A percentile compares a stretch with the other conserved stretches of the same genome.
Conservation (phyloP, 352 stramenopile genomes). For the Peronospora belbahrii region DNA sequence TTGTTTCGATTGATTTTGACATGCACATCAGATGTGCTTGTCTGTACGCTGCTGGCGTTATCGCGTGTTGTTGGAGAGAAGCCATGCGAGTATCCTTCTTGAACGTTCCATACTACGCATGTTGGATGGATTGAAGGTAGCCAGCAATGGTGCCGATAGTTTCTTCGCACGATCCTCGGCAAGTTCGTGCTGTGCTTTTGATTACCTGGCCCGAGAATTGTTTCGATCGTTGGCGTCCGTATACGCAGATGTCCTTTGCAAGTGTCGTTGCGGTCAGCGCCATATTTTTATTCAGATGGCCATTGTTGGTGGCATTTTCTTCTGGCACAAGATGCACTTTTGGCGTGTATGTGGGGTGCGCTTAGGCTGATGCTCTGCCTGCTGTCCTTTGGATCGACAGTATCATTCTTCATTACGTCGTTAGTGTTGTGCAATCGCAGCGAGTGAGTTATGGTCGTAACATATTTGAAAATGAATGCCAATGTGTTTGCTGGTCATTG, state of each 20-base stretch:
- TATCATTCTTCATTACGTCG: too few species aligned
- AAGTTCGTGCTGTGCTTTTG: conserved; percentile 51
- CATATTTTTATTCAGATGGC: conserved; percentile 48
- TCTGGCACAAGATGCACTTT: conserved; percentile 69
- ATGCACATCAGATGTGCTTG: conserved; percentile 20
- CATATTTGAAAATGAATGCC: too few species aligned
- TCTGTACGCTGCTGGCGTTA: conserved; percentile 15
- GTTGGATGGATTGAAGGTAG: conserved; percentile 45
- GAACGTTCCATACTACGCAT: conserved; percentile 54
- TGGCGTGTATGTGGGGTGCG: conserved; percentile 36
- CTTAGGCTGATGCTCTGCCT: too few species aligned
- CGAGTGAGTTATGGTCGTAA: too few species aligned
- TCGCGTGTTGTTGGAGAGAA: conserved; percentile 36
- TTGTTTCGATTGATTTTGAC: conserved; percentile 31
- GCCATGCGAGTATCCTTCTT: conserved; percentile 57
- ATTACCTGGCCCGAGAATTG: background rate
- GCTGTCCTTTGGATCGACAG: too few species aligned
- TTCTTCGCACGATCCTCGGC: conserved; percentile 41
- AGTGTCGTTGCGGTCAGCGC: conserved; percentile 34
- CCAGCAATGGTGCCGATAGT: conserved; percentile 4
- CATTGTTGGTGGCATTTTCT: conserved; percentile 54
- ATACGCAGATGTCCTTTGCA: too few species aligned
- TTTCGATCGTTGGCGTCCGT: too few species aligned
- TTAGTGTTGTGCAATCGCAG: too few species aligned
- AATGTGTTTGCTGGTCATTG: too few species aligned